Conservation (phyloP, 768 basidiomycete genomes). For the Mycena vulgaris region DNA sequence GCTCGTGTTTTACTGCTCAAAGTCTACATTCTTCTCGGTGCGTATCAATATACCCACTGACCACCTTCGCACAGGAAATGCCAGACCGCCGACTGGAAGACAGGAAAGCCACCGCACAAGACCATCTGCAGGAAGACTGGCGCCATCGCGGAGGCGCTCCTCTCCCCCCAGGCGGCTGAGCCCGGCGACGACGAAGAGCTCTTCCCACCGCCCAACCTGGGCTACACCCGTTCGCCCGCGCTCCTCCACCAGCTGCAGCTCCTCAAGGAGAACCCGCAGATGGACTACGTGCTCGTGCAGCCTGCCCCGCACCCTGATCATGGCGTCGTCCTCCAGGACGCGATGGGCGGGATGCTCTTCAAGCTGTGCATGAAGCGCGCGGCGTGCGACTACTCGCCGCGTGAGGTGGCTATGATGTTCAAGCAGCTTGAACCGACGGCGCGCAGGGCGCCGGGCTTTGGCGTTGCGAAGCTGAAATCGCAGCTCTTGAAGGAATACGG, state of each 20-base stretch:
- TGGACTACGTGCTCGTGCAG: conserved; percentile 35
- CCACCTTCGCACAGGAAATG: conserved; percentile 18
- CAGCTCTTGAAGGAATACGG: conserved; percentile 39
- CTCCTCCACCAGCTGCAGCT: conserved; percentile 39
- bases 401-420: conserved; percentile 35
- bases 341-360: conserved; percentile 33
- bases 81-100: conserved; percentile 37
- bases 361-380: conserved; percentile 32
- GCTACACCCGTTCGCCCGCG: conserved; percentile 39
- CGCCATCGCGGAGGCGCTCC: conserved; percentile 29
- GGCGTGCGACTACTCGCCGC: conserved; percentile 22
- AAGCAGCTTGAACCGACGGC: conserved; percentile 30
- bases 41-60: not conserved
- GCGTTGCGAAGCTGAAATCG: conserved; percentile 31
- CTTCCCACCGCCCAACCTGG: conserved; percentile 22
- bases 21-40: conserved; percentile 3
- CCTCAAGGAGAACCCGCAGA: conserved; percentile 32
- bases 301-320: conserved; percentile 28
- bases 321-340: conserved; percentile 24
- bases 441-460: conserved; percentile 22
- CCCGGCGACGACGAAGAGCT: conserved; percentile 19
- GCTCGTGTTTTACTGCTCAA: conserved; percentile 34
- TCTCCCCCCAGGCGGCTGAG: conserved; percentile 8
- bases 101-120: conserved; percentile 36
- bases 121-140: conserved; percentile 37